Percentiles rank a stretch among this genome's conserved stretches.
Evolutionary conservation across 1,139 yeast genomes (phyloP).

Genomic region (Geotrichum bryndzae): DNA sequence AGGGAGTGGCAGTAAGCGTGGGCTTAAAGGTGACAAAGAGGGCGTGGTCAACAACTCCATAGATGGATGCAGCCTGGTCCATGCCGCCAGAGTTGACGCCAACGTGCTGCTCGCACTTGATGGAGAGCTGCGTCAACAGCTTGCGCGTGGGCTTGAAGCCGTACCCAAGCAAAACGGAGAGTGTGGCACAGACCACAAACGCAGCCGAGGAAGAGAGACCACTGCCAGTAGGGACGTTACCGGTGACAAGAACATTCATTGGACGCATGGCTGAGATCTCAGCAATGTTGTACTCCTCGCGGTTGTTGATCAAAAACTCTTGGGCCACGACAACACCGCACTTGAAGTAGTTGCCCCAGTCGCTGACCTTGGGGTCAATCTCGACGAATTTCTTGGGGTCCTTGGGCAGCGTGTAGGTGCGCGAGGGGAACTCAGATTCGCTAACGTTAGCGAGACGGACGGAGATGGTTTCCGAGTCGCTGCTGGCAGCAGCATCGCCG

Average conservation of each 20-base stretch:
- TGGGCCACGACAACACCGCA: slow-evolving; percentile 62
- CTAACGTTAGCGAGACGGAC: slow-evolving; percentile 42
- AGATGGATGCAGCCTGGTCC: slow-evolving; percentile 72
- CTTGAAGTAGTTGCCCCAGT: slow-evolving; percentile 65
- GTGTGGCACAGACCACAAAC: slow-evolving; percentile 59
- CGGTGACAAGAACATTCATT: slow-evolving; percentile 51
- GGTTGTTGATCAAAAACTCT: slow-evolving; percentile 37
- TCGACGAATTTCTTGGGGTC: slow-evolving; percentile 39
- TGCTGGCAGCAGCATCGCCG: slow-evolving; percentile 11
- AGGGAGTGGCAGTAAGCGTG: slow-evolving; percentile 48
- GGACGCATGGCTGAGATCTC: slow-evolving; percentile 4
- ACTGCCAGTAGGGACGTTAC: slow-evolving; percentile 68
- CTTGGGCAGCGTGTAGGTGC: slow-evolving; percentile 41
- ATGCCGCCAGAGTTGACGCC: slow-evolving; percentile 76
- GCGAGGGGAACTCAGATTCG: slow-evolving; percentile 36
- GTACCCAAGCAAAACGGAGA: slow-evolving; percentile 53
- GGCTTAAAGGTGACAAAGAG: slow-evolving; percentile 61
- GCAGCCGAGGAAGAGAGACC: slow-evolving; percentile 73
- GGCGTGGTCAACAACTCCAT: slow-evolving; percentile 58
- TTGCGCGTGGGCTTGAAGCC: slow-evolving; percentile 41
- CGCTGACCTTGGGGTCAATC: slow-evolving; percentile 47
- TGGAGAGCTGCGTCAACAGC: slow-evolving; percentile 55
- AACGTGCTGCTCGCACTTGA: slow-evolving; percentile 63
- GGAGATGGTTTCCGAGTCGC: slow-evolving; percentile 6
- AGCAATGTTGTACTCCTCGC: slow-evolving; percentile 14